phyloP scores from a whole-genome alignment of 2,329 filamentous ascomycete genomes.

The Nemania serpens region DNA sequence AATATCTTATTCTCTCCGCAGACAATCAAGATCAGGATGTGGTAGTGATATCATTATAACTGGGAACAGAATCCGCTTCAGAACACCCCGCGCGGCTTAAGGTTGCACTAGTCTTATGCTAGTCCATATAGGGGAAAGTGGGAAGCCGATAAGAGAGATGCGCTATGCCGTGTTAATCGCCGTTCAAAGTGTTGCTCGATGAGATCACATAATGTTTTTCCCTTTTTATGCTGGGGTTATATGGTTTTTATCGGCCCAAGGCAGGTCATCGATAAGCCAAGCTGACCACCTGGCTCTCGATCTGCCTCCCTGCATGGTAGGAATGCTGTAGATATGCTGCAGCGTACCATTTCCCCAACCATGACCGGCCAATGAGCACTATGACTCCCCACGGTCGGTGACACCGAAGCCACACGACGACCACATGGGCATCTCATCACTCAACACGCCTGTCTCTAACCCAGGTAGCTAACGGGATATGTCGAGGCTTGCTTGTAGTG shows the following conservation, averaged over 20 bases:
- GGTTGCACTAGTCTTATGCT: neutral
- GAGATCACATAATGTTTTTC: slow-evolving; percentile 37
- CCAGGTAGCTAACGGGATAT: neutral
- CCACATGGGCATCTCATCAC: slow-evolving; percentile 11
- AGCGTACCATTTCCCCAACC: neutral
- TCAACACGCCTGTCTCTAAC: neutral
- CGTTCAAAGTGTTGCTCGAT: slow-evolving; percentile 38
- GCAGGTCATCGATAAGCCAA: slow-evolving; percentile 32
- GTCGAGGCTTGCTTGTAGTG: neutral
- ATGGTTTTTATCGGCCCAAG: slow-evolving; percentile 25
- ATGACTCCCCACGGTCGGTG: slow-evolving; percentile 14
- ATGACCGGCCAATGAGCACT: slow-evolving; percentile 15
- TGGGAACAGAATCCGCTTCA: too few relatives aligned
- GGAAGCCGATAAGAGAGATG: slow-evolving; percentile 5
- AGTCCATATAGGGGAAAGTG: neutral
- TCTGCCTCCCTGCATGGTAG: neutral
- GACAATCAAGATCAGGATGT: too few relatives aligned
- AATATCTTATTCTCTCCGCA: too few relatives aligned
- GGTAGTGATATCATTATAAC: too few relatives aligned
- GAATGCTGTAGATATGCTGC: too few relatives aligned
- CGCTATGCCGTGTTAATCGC: neutral
- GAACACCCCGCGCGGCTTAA: too few relatives aligned
- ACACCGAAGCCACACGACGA: slow-evolving; percentile 16
- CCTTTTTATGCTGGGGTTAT: too few relatives aligned
- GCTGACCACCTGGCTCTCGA: neutral